These are phyloP conservation scores for Neurospora sp. DNA, from an alignment of 495 filamentous ascomycete species.

Conservation along the genomic window DNA sequence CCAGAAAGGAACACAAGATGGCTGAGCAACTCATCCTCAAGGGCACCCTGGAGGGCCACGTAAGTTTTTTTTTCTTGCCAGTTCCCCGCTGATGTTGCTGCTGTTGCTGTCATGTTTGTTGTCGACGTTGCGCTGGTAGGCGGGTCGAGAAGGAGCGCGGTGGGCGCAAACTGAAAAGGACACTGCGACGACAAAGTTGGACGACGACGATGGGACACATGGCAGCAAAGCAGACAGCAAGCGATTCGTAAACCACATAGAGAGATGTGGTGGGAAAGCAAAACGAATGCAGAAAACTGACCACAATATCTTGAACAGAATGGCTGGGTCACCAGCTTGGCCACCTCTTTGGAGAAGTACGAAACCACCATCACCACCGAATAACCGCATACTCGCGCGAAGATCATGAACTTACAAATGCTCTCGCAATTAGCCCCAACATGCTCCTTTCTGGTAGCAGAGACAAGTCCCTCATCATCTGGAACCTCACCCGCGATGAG, in stretches of 20 bases:
- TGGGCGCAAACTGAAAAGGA: not conserved
- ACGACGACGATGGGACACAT: not conserved
- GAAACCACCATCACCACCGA: constrained; percentile 20
- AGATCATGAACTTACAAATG: constrained; percentile 19
- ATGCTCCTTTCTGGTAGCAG: constrained; percentile 97
- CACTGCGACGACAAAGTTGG: not conserved
- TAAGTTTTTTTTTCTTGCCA: constrained; percentile 27
- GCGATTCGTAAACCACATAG: not conserved
- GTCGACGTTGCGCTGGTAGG: not conserved
- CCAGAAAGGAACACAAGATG: constrained; percentile 47
- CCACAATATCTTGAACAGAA: constrained; percentile 27
- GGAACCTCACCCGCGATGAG: constrained; percentile 99
- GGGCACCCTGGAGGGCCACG: constrained; percentile 95
- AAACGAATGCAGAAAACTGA: constrained; percentile 1
- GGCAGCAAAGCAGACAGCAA: not conserved
- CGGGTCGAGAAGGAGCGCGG: not conserved
- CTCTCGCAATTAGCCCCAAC: constrained; percentile 64
- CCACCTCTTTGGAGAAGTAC: constrained; percentile 98
- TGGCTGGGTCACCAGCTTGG: constrained; percentile 76
- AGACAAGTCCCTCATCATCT: constrained; percentile 99
- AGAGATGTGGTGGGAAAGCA: not conserved
- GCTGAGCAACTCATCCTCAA: constrained; percentile 94
- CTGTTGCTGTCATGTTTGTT: not conserved
- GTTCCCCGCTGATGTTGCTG: constrained; percentile 20
- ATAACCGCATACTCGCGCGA: constrained; percentile 5